Conservation (phyloP, 78 protist genomes). For the Bigelowiella natans region DNA sequence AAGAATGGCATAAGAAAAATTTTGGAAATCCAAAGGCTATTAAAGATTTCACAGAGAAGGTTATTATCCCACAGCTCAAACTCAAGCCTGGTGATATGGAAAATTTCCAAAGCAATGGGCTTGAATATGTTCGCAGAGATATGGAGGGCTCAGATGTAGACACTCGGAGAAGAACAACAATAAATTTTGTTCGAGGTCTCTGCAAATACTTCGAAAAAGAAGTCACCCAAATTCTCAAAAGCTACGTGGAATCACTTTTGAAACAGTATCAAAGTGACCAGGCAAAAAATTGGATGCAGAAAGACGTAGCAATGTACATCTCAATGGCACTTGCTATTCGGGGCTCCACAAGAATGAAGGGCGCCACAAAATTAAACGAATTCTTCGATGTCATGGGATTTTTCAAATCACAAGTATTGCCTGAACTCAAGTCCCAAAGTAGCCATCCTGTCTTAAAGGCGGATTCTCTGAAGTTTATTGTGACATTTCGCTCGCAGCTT, state of each 20-base stretch:
- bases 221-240: conserved; percentile 44
- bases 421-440: not conserved
- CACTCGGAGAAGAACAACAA: conserved; percentile 72
- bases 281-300: conserved; percentile 56
- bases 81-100: not conserved
- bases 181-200: conserved; percentile 68
- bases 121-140: conserved; percentile 76
- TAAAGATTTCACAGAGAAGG: conserved; percentile 19
- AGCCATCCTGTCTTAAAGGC: conserved; percentile 55
- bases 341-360: not conserved
- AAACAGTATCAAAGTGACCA: conserved; percentile 5
- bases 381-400: conserved; percentile 41
- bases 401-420: conserved; percentile 26
- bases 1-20: conserved; percentile 38
- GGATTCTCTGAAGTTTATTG: conserved; percentile 72
- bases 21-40: conserved; percentile 48
- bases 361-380: conserved; percentile 31
- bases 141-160: conserved; percentile 78
- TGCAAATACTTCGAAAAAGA: conserved; percentile 51
- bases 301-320: conserved; percentile 78
- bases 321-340: conserved; percentile 70
- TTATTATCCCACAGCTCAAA: conserved; percentile 58
- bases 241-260: conserved; percentile 32
- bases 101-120: not conserved
- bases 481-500: conserved; percentile 43